A percentile compares a stretch with the other conserved stretches of the same genome.
These are phyloP conservation scores for Fusarium subtropicale DNA, from an alignment of 2,329 filamentous ascomycete species.

Conservation along the genomic window DNA sequence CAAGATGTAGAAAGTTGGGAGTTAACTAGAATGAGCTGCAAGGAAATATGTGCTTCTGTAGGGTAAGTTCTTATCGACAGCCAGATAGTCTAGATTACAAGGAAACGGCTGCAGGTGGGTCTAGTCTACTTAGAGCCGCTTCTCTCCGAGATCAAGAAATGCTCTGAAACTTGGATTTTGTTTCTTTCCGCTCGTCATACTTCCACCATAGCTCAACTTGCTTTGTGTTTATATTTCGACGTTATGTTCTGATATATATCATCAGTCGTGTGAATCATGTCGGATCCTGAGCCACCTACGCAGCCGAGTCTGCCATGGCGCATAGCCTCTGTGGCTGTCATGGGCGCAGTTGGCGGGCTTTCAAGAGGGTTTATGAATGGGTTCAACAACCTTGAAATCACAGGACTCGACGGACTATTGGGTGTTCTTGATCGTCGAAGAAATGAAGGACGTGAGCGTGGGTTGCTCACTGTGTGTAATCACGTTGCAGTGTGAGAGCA, in stretches of 20 bases:
- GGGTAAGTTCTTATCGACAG: neutral
- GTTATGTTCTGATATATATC: neutral
- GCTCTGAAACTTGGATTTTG: conserved; percentile 17
- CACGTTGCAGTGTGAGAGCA: conserved; percentile 54
- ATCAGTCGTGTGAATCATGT: conserved; percentile 26
- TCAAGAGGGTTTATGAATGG: conserved; percentile 80
- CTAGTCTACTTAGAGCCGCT: conserved; percentile 22
- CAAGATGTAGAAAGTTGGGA: neutral
- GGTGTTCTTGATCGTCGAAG: conserved; percentile 78
- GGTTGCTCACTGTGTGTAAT: conserved; percentile 78
- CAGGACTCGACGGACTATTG: conserved; percentile 81
- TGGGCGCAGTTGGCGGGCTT: conserved; percentile 77
- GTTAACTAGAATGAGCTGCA: neutral
- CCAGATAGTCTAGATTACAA: conserved; percentile 11
- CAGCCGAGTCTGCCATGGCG: conserved; percentile 77
- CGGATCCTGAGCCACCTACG: conserved; percentile 43
- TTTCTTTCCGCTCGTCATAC: neutral
- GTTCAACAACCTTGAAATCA: conserved; percentile 79
- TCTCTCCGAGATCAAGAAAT: conserved; percentile 25
- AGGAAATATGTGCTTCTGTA: neutral
- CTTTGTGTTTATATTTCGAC: neutral
- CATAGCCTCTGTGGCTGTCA: conserved; percentile 76
- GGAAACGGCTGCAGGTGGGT: conserved; percentile 39
- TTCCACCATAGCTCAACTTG: neutral
- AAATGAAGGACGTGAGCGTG: conserved; percentile 73